phyloP scores from a whole-genome alignment of 495 filamentous ascomycete species.

The Umbilicaria muhlenbergii region DNA sequence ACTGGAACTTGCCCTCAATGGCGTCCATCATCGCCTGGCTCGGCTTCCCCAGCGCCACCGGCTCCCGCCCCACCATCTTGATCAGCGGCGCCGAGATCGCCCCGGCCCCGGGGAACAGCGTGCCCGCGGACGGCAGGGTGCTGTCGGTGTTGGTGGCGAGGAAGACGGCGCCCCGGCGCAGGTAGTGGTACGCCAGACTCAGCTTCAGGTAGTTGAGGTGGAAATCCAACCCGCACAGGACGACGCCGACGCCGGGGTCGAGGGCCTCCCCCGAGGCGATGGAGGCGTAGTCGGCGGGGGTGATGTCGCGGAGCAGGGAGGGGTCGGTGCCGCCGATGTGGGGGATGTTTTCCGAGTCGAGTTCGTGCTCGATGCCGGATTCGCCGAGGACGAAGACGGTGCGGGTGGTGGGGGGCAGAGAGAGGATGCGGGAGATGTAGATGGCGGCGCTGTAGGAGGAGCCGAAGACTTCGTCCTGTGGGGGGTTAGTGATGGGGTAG shows the following conservation, averaged over 20 bases:
- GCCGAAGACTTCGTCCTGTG: constrained; percentile 82
- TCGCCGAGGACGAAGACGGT: constrained; percentile 93
- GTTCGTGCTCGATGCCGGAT: constrained; percentile 77
- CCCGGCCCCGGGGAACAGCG: constrained; percentile 85
- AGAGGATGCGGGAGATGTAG: constrained; percentile 87
- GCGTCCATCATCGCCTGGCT: constrained; percentile 99
- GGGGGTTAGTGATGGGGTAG: neutral
- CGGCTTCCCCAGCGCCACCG: constrained; percentile 76
- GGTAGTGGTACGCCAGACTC: constrained; percentile 68
- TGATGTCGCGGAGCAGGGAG: constrained; percentile 55
- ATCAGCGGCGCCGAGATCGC: constrained; percentile 63
- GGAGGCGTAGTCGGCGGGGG: constrained; percentile 56
- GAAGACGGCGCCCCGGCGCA: constrained; percentile 70
- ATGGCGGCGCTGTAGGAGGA: constrained; percentile 89
- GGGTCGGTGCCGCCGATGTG: constrained; percentile 87
- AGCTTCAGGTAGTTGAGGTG: constrained; percentile 91
- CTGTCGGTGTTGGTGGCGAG: constrained; percentile 86
- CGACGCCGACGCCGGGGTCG: constrained; percentile 76
- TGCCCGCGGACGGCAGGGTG: constrained; percentile 62
- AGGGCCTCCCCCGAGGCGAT: constrained; percentile 63
- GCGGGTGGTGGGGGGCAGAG: constrained; percentile 58
- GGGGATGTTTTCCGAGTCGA: constrained; percentile 56
- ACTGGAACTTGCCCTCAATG: constrained; percentile 84
- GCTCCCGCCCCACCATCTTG: constrained; percentile 52
- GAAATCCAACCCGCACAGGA: constrained; percentile 80